These are phyloP conservation scores for Dendrobium huoshanense DNA, from an alignment of 106 monocot genomes.

Conservation along the genomic window DNA sequence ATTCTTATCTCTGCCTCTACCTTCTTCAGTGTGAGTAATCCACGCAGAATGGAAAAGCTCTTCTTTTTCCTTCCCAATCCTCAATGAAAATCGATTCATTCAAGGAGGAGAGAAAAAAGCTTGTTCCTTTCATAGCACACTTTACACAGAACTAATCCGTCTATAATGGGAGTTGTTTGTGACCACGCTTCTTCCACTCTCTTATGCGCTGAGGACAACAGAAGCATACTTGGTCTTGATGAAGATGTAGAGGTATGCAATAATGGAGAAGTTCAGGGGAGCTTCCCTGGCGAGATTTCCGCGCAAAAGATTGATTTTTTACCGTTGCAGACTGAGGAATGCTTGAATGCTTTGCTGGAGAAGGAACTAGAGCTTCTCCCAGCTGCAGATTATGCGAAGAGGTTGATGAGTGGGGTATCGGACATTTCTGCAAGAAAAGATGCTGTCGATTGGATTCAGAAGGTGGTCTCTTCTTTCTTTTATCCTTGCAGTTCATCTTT, in stretches of 20 bases:
- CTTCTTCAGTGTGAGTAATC: background rate
- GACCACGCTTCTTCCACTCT: constrained; percentile 43
- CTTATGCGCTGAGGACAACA: constrained; percentile 65
- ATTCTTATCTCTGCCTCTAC: background rate
- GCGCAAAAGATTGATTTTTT: constrained; percentile 26
- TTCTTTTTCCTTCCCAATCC: background rate
- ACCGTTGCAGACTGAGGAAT: constrained; percentile 48
- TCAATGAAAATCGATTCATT: background rate
- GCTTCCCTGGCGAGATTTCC: background rate
- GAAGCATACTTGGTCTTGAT: constrained; percentile 44
- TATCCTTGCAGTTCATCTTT: background rate
- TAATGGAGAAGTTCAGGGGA: background rate
- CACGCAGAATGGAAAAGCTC: background rate
- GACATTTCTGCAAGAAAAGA: constrained; percentile 47
- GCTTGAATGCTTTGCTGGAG: constrained; percentile 35
- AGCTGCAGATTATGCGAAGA: constrained; percentile 32
- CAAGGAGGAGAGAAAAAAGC: background rate
- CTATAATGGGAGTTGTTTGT: constrained; percentile 30
- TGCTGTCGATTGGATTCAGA: constrained; percentile 82
- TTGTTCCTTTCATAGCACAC: background rate
- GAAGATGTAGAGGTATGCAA: constrained; percentile 25
- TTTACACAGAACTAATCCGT: background rate
- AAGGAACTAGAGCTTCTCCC: constrained; percentile 48
- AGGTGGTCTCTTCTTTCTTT: constrained; percentile 23
- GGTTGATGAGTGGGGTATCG: constrained; percentile 39